Percentiles rank a stretch among this genome's conserved stretches.
Conservation (phyloP, 106 monocot genomes). For the Amphibolis antarctica region DNA sequence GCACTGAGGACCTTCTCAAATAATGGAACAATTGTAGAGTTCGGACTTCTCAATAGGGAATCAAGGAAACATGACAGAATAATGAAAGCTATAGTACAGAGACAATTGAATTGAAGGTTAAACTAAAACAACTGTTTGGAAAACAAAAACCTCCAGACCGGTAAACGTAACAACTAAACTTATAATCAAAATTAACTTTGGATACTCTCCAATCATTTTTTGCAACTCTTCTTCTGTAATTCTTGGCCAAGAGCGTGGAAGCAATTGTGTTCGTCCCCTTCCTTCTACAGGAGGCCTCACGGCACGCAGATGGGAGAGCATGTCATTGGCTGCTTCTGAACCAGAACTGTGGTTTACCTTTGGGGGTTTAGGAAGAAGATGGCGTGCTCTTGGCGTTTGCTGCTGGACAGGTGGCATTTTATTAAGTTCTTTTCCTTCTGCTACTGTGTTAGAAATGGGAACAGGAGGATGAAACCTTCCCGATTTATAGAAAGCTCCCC, state of each 20-base stretch:
- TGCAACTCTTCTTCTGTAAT: constrained; percentile 97
- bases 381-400: constrained; percentile 40
- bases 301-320: constrained; percentile 51
- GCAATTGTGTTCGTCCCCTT: constrained; percentile 70
- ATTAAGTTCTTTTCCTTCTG: constrained; percentile 39
- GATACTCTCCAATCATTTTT: constrained; percentile 99
- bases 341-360: constrained; percentile 18
- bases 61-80: constrained; percentile 35
- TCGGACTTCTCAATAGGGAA: constrained; percentile 45
- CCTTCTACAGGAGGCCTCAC: constrained; percentile 89
- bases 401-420: constrained; percentile 29
- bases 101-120: not conserved
- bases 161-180: not conserved
- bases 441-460: constrained; percentile 15
- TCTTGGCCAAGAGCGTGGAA: constrained; percentile 97
- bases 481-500: constrained; percentile 19
- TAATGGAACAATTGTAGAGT: constrained; percentile 89
- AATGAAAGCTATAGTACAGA: not conserved
- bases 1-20: constrained; percentile 99
- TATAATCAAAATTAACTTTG: constrained; percentile 13
- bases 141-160: not conserved
- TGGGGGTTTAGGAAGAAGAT: constrained; percentile 41
- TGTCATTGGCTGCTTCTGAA: constrained; percentile 48
- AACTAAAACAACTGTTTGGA: not conserved
- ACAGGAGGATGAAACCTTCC: constrained; percentile 16